Conservation (phyloP, 108 stramenopile species). For the Seminavis robusta region DNA sequence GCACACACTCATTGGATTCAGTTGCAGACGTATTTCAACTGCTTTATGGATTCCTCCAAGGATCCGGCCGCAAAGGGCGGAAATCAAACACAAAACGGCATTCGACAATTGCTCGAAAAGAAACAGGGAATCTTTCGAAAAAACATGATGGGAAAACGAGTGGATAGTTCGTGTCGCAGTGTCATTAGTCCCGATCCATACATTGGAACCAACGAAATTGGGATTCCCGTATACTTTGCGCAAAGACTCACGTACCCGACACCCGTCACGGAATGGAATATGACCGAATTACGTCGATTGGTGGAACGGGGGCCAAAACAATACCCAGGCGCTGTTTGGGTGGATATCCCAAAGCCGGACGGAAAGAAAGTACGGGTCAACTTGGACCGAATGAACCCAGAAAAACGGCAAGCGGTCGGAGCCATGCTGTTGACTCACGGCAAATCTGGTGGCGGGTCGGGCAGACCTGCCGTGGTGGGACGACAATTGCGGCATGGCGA, state of each 20-base stretch:
- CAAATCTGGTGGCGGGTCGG: conserved; percentile 47
- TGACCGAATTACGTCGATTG: conserved; percentile 80
- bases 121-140: conserved; percentile 99
- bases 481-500: conserved; percentile 96
- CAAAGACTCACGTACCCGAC: conserved; percentile 92
- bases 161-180: conserved; percentile 95
- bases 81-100: conserved; percentile 58
- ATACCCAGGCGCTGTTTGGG: conserved; percentile 96
- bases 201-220: conserved; percentile 97
- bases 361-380: conserved; percentile 88
- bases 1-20: conserved; percentile 86
- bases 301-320: conserved; percentile 85
- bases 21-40: conserved; percentile 93
- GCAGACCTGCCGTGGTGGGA: conserved; percentile 93
- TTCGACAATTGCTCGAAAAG: conserved; percentile 94
- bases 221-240: conserved; percentile 96
- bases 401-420: conserved; percentile 81
- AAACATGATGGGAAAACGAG: conserved; percentile 99
- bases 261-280: conserved; percentile 93
- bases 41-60: conserved; percentile 93
- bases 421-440: conserved; percentile 61
- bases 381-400: conserved; percentile 83
- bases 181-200: conserved; percentile 98
- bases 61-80: conserved; percentile 66
- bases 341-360: conserved; percentile 74